phyloP scores from a whole-genome alignment of 352 stramenopile genomes.

The Phytophthora pistaciae region DNA sequence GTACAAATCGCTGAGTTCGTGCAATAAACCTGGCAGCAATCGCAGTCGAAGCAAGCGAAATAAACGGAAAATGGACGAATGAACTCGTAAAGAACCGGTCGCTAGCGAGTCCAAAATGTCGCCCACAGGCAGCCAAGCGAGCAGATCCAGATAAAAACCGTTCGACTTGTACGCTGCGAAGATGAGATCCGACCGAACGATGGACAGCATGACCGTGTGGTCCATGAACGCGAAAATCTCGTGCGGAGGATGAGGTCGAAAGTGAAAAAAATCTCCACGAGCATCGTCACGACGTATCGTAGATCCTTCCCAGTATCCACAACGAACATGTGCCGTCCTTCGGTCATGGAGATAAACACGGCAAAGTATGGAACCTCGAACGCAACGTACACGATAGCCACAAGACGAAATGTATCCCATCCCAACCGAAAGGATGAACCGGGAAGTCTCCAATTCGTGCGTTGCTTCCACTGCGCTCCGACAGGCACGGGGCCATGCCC shows the following conservation, averaged over 20 bases:
- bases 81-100: conserved; percentile 32
- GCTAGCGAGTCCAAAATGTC: conserved; percentile 48
- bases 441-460: conserved; percentile 6
- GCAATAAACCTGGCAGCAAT: conserved; percentile 45
- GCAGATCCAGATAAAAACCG: conserved; percentile 55
- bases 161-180: conserved; percentile 61
- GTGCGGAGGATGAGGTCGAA: conserved; percentile 55
- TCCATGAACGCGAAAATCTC: conserved; percentile 71
- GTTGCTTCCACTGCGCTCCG: neutral
- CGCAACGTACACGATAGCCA: conserved; percentile 10
- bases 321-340: conserved; percentile 51
- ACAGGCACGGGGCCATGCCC: neutral
- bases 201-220: conserved; percentile 52
- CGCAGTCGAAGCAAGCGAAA: conserved; percentile 45
- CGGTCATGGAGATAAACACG: conserved; percentile 67
- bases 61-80: conserved; percentile 48
- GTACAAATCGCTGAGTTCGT: conserved; percentile 52
- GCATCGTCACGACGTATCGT: conserved; percentile 41
- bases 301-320: conserved; percentile 30
- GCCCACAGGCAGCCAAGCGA: conserved; percentile 61
- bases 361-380: conserved; percentile 65
- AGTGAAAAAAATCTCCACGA: conserved; percentile 19
- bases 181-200: conserved; percentile 63
- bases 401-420: conserved; percentile 9
- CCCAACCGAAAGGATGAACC: conserved; percentile 12